Evolutionary conservation across 768 basidiomycete genomes (phyloP), one percentile per base, ranked within the genome.

Genomic region (Kwoniella newhampshirensis): DNA sequence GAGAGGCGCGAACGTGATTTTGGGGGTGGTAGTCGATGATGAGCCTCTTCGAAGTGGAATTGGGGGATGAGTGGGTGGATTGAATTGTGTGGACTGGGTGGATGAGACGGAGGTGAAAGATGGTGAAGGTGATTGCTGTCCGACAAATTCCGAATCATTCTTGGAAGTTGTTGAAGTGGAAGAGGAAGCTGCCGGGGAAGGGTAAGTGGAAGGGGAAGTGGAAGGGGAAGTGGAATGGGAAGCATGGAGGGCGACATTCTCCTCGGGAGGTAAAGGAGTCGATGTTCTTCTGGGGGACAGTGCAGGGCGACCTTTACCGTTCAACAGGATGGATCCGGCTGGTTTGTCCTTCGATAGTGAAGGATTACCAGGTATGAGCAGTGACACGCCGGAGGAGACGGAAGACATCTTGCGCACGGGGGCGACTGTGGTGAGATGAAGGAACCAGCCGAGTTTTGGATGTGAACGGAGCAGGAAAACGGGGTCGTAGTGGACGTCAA

Each of bases 241-340:
- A 57, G 21, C 77, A 76, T 30, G 63, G 56, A 28, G 25, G 18
- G 59, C 50, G 32, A 56, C 44, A n/a, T 46, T 51, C 61, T 27
- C 82, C 80, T 52, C 4, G 56, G 51, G 5, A 6, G 61, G 36
- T 1, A 15, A 20, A 21, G 39, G 40, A 4, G 82, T 84, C n/a
- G 83, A 35, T 9, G 62, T 65, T 12, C 67, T 57, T 11, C 44
- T 65, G 13, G 74, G 64, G 2, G 69, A 85, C 52, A 26, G 28
- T 9, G 49, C 7, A 28, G 37, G 18, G 27, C 60, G 48, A 20
- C 60, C 60, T 25, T 41, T 55, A 35, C 51, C 49, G 50, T 70
- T 70, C 6, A 70, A 35, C 7, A 70, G 59, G 44, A 70, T 70
- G 23, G 65, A 67, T 3, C 56, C 59, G 13, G 57, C 41, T 1